Percentiles rank a stretch among this genome's conserved stretches.
These are phyloP conservation scores for Oenanthe javanica DNA, from an alignment of 140 eudicot genomes.

Conservation along the genomic window DNA sequence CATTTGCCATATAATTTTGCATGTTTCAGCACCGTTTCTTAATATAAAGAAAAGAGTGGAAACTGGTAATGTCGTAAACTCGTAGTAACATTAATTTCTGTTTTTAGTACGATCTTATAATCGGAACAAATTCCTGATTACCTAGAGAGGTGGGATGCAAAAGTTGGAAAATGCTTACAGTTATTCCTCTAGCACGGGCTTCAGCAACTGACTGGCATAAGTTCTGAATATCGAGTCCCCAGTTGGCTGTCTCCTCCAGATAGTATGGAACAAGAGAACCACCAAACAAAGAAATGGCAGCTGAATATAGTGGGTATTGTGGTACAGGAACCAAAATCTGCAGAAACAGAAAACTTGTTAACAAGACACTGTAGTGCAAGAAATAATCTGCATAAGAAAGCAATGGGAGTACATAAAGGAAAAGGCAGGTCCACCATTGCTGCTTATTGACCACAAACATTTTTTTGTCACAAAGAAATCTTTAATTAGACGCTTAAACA, in stretches of 20 bases:
- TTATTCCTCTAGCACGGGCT: constrained; percentile 77
- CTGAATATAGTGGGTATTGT: constrained; percentile 96
- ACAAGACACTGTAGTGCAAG: neutral
- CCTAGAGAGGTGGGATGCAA: neutral
- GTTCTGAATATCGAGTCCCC: constrained; percentile 88
- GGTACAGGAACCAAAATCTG: constrained; percentile 98
- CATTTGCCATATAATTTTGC: neutral
- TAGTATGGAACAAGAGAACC: constrained; percentile 94
- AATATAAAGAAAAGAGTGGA: neutral
- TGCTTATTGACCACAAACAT: too few species aligned
- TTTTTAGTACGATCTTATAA: neutral
- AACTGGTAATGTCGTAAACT: neutral
- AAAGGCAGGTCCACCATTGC: neutral
- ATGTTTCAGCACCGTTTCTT: neutral
- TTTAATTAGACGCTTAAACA: too few species aligned
- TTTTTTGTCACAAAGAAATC: too few species aligned
- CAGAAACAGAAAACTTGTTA: neutral
- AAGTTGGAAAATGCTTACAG: constrained; percentile 37
- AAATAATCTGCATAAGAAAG: neutral
- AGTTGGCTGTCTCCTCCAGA: constrained; percentile 90
- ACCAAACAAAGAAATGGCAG: constrained; percentile 79
- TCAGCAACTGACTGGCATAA: constrained; percentile 79
- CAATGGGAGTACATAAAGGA: neutral
- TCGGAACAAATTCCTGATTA: neutral
- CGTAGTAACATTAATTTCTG: neutral